Conservation (phyloP, 1,284 basidiomycete genomes). For the Vanrija sp. region DNA sequence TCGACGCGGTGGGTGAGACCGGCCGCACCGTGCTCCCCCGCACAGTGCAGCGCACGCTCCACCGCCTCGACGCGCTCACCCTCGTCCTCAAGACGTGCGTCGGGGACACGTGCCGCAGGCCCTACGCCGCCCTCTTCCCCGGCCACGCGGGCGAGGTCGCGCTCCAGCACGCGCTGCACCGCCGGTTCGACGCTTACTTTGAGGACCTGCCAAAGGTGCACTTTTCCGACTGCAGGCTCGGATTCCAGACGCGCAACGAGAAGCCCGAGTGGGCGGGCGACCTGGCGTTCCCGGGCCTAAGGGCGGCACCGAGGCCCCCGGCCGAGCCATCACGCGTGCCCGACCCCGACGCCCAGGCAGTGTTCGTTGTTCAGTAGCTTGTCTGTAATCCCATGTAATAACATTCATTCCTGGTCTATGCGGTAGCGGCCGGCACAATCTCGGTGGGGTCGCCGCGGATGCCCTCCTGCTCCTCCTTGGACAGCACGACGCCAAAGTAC, state of each 20-base stretch:
- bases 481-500: too few relatives aligned
- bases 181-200: conserved; percentile 30
- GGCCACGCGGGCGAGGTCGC: conserved; percentile 9
- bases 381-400: too few relatives aligned
- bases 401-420: too few relatives aligned
- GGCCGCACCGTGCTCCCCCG: not conserved
- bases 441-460: too few relatives aligned
- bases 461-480: too few relatives aligned
- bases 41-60: conserved; percentile 8
- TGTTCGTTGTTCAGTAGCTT: too few relatives aligned
- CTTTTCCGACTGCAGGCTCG: conserved; percentile 25
- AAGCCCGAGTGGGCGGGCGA: conserved; percentile 23
- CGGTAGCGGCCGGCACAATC: too few relatives aligned
- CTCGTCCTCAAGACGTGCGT: conserved; percentile 41
- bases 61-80: conserved; percentile 36
- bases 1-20: not conserved
- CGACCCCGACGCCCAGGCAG: too few relatives aligned
- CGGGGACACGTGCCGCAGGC: conserved; percentile 28
- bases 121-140: conserved; percentile 31
- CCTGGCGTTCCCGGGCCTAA: conserved; percentile 3
- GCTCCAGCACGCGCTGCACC: conserved; percentile 21
- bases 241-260: conserved; percentile 24
- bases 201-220: conserved; percentile 27
- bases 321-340: too few relatives aligned
- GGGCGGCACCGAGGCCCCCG: not conserved